Base-by-base conservation (phyloP, 257 asterid genomes). In the Solanum medicagineum region DNA sequence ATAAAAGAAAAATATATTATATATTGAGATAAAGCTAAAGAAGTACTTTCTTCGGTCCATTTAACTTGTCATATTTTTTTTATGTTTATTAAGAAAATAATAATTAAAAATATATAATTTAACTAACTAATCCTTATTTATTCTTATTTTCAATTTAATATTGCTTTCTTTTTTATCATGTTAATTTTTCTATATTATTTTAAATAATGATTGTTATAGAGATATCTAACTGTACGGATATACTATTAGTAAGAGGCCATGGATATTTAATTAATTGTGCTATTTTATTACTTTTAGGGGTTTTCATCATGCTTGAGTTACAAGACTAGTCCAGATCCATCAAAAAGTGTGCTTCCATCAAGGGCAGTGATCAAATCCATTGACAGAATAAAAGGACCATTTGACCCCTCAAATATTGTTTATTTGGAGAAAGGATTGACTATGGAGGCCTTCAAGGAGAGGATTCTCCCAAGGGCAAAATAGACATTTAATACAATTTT, bases 231-330 rank as follows among this genome's bases (percentile, higher is more conserved):
- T 1, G 7, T 13, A 12, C 36, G 36, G 2, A 12, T 62, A 62
- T 60, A 5, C 32, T 66, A 8, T 66, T 29, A 6, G 0, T 32
- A 32, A 29, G 32, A 29, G 13, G 32, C 14, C 22, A 63, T 63
- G 2, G 47, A 68, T 36, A 16, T 68, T 68, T 68, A 49, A 68
- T 15, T 68, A 68, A 32, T 68, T 68, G 7, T 68, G 8, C 1
- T 36, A 36, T 32, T 22, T 7, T 3, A 7, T 17, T 8, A 1
- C 6, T 65, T 60, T 36, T 20, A 69, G 79, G 98, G 98, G 17
- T 92, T 93, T 62, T 95, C 98, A 2, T 94, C 97, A 54, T 92
- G 95, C 89, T 87, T 95, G 89, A 94, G 93, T 66, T 89, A 88
- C 10, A 47, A 83, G 56, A 95, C 98, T 0, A 87, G 85, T 65